phyloP scores from a whole-genome alignment of 176 grass and related monocot species.

The Musa troglodytarum region DNA sequence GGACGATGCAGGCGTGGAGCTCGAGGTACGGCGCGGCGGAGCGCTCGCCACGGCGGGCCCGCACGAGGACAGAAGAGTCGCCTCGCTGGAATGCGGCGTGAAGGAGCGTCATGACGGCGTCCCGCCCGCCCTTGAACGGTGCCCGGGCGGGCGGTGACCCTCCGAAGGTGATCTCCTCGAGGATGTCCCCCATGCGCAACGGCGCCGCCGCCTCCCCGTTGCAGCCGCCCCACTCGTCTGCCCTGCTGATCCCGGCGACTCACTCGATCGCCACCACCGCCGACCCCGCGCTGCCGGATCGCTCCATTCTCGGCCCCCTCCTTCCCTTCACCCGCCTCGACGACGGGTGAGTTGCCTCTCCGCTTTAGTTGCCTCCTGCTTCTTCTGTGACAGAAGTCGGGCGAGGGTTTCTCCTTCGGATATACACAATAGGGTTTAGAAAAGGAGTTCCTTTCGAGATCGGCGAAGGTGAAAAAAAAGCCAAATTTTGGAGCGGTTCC shows the following conservation, averaged over 20 bases:
- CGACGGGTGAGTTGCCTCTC: no score
- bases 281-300: slow-evolving; percentile 33
- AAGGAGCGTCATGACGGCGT: slow-evolving; percentile 64
- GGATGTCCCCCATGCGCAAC: slow-evolving; percentile 58
- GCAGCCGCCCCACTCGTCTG: slow-evolving; percentile 58
- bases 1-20: slow-evolving; percentile 86
- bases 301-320: neutral
- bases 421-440: no score
- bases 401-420: no score
- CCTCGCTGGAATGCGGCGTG: slow-evolving; percentile 64
- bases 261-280: slow-evolving; percentile 63
- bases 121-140: slow-evolving; percentile 81
- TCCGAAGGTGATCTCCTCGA: slow-evolving; percentile 54
- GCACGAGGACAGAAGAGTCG: slow-evolving; percentile 63
- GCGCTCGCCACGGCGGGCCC: slow-evolving; percentile 31
- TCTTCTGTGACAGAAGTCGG: no score
- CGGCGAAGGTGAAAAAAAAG: no score
- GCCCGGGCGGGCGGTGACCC: slow-evolving; percentile 36
- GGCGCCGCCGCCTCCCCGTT: neutral
- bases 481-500: no score
- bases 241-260: slow-evolving; percentile 47
- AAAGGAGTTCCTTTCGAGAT: no score
- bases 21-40: slow-evolving; percentile 8
- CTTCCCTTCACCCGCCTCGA: neutral
- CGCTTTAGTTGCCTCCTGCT: no score